A percentile compares a stretch with the other conserved stretches of the same genome.
These are phyloP conservation scores for Stemphylium beticola DNA, from an alignment of 2,329 filamentous ascomycete species.

Conservation along the genomic window DNA sequence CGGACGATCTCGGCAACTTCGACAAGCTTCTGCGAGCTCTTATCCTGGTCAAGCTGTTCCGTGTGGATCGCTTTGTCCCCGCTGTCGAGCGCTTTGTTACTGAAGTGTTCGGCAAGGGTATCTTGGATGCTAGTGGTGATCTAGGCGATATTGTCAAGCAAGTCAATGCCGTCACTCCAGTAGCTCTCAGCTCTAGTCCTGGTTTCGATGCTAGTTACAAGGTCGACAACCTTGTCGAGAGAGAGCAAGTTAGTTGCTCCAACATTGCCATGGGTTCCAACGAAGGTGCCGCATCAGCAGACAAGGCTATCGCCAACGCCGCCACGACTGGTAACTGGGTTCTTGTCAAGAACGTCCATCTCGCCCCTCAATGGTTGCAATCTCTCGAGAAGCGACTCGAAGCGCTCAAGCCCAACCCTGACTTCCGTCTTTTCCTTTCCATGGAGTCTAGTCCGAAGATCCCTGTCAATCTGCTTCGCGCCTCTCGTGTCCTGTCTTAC, in stretches of 20 bases:
- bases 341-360: slow-evolving; percentile 97
- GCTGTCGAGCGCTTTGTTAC: slow-evolving; percentile 89
- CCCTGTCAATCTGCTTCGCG: slow-evolving; percentile 90
- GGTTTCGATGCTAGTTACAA: slow-evolving; percentile 99
- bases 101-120: slow-evolving; percentile 79
- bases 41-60: slow-evolving; percentile 90
- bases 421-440: slow-evolving; percentile 94
- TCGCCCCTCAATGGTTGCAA: slow-evolving; percentile 94
- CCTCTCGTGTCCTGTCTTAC: slow-evolving; percentile 94
- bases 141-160: slow-evolving; percentile 83
- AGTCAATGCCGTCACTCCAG: slow-evolving; percentile 81
- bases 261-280: slow-evolving; percentile 99
- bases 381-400: slow-evolving; percentile 97
- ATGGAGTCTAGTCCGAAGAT: slow-evolving; percentile 99
- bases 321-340: slow-evolving; percentile 95
- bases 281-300: slow-evolving; percentile 87
- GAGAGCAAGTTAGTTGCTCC: slow-evolving; percentile 80
- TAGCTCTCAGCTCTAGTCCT: slow-evolving; percentile 90
- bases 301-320: slow-evolving; percentile 93
- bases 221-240: slow-evolving; percentile 91
- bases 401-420: slow-evolving; percentile 87
- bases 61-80: slow-evolving; percentile 93
- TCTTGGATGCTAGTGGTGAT: slow-evolving; percentile 86
- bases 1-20: slow-evolving; percentile 65
- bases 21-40: slow-evolving; percentile 84